Percentiles rank a stretch among this genome's conserved stretches.
phyloP scores from a whole-genome alignment of 257 asterid genomes.

The Primulina tabacum region DNA sequence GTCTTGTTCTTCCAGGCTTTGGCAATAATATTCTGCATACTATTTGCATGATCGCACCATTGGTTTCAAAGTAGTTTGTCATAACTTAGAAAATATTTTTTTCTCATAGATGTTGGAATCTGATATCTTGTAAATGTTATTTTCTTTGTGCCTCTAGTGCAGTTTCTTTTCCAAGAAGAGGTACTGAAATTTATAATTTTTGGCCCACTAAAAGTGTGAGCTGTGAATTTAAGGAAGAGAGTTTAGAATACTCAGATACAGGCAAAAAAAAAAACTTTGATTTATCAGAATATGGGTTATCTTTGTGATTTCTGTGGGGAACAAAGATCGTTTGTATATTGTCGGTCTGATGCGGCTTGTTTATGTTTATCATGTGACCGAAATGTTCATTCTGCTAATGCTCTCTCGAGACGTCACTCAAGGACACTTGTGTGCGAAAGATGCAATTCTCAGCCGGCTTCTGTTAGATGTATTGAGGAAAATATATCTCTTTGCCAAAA shows the following conservation, averaged over 20 bases:
- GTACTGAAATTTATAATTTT: not conserved
- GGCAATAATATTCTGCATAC: not conserved
- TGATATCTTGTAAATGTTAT: constrained; percentile 4
- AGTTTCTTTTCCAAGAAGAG: constrained; percentile 19
- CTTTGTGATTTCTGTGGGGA: constrained; percentile 84
- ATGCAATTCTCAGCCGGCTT: constrained; percentile 71
- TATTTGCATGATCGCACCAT: not conserved
- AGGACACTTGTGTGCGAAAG: constrained; percentile 84
- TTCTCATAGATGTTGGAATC: constrained; percentile 3
- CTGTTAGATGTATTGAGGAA: constrained; percentile 65
- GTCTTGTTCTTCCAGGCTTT: not conserved
- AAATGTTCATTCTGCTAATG: constrained; percentile 83
- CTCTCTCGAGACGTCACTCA: constrained; percentile 76
- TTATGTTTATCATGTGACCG: constrained; percentile 89
- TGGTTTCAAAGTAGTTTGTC: not conserved
- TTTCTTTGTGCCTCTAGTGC: constrained; percentile 21
- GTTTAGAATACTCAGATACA: not conserved
- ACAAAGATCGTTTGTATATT: constrained; percentile 65
- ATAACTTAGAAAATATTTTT: not conserved
- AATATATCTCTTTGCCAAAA: constrained; percentile 66
- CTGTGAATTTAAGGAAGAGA: constrained; percentile 7
- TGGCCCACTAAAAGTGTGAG: constrained; percentile 5
- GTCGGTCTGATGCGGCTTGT: constrained; percentile 82
- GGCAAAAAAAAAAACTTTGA: not conserved
- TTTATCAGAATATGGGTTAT: constrained; percentile 55